Base-by-base conservation (phyloP, 1,139 yeast genomes). In the Nakaseomyces glabratus region DNA sequence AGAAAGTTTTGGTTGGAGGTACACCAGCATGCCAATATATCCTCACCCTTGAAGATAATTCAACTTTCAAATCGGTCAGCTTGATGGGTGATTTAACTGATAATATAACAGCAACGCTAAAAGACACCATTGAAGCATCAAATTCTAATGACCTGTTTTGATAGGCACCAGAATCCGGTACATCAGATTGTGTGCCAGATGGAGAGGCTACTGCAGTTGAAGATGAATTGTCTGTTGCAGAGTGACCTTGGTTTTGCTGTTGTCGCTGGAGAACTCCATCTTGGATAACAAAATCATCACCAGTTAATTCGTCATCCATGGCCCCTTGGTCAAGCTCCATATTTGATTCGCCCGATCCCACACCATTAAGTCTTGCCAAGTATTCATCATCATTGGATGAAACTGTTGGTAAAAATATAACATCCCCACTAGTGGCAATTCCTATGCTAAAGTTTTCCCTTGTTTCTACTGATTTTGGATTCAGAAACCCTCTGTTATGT, bases 1-100 rank as follows among this genome's bases (percentile, higher is more conserved):
- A 28, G 52, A 46, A 40, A 57, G 65, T 43, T 62, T 66, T 47
- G 10, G 52, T 42, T 5, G 69, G 69, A 1, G 74, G 72, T 19
- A 73, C 73, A 7, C 74, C 73, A 23, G 65, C 60, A 5, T 76
- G 74, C 82, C 82, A 75, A 40, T 66, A 55, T 2, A 72, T 61
- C 20, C 57, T 50, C 3, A 55, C 52, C 11, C 49, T 45, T 2
- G 63, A 48, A 25, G 52, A 55, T 15, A 62, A 39, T 34, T 57
- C 57, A 0, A 59, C 36, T 21, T 49, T 44, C 13, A 62, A 38
- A 8, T 43, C 44, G 3, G 59, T 41, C 4, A 58, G 38, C 6
- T 45, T 36, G 4, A 50, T 47, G 13, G 53, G 49, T 24, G 47
- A 50, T 17, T 46, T 41, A 0, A 59, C 24, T 4, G 60, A 46